Evolutionary conservation across 148 eudicot species (phyloP), one percentile per base, ranked within the genome.

Genomic region (Bassia scoparia): DNA sequence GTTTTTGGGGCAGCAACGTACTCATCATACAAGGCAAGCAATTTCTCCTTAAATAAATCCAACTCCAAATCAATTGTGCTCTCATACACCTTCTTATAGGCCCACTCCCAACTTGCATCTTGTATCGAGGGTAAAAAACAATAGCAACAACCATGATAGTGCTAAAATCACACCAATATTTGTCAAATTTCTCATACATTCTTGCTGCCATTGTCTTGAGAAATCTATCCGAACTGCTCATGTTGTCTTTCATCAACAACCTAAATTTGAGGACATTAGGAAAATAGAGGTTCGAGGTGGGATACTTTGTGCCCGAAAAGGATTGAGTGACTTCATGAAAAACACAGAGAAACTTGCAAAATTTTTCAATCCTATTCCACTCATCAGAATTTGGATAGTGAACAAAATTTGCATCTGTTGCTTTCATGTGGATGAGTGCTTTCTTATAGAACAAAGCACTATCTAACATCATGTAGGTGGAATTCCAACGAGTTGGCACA

Each of bases 161-260:
- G 23, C 44, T 48, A 49, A 61, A 61, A 0, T 13, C 44, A 5
- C 21, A 18, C 69, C 48, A 62, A 61, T 62, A 49, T 2, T 73
- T 73, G 12, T 61, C 59, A 62, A 73, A 61, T 33, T 73, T 33
- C 0, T 6, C 52, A 21, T 48, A 73, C 61, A 73, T 73, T 7
- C 3, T 52, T n/a, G 15, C 18, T 31, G 69, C 35, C 69, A 63
- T 63, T 0, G 1, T 61, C 30, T 48, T 60, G 1, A 53, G 12
- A 24, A 70, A 70, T 1, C 15, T 20, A 38, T 55, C 52, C 0
- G 3, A 7, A 35, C 64, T 37, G 1, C 1, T 50, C 49, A 53
- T 35, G 14, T 70, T 14, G 5, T 70, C 20, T 16, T 55, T 56
- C 10, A 70, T n/a, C 0, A 55, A 11, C 6, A 55, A 0, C 35